Percentiles rank a stretch among this genome's conserved stretches.
These are phyloP conservation scores for Ascoidea asiatica DNA, from an alignment of 805 yeast species.

Conservation along the genomic window DNA sequence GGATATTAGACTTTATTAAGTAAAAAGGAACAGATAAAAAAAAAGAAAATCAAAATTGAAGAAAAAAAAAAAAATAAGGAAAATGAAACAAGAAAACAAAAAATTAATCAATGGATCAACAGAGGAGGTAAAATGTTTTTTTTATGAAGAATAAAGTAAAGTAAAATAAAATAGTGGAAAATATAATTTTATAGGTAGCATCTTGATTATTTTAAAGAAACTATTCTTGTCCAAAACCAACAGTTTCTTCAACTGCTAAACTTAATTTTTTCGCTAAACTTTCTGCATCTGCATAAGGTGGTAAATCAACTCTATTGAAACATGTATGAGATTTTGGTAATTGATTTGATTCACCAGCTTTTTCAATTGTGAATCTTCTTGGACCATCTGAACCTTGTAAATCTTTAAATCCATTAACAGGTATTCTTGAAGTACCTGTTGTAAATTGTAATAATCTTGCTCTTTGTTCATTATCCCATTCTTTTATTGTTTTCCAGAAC, in stretches of 20 bases:
- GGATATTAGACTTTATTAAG: background rate
- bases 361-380: constrained; percentile 95
- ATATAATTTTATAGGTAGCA: too few relatives aligned
- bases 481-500: constrained; percentile 93
- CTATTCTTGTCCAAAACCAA: constrained; percentile 96
- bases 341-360: constrained; percentile 89
- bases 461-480: constrained; percentile 94
- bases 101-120: too few relatives aligned
- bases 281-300: constrained; percentile 80
- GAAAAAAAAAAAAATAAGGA: background rate
- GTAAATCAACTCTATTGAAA: constrained; percentile 96
- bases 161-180: too few relatives aligned
- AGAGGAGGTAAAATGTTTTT: too few relatives aligned
- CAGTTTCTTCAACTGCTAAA: constrained; percentile 96
- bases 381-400: constrained; percentile 99
- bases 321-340: constrained; percentile 97
- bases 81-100: too few relatives aligned
- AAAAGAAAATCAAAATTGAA: background rate
- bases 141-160: too few relatives aligned
- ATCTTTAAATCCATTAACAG: constrained; percentile 98
- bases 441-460: constrained; percentile 94
- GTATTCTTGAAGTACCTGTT: constrained; percentile 97
- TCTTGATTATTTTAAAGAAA: too few relatives aligned
- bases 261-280: constrained; percentile 80
- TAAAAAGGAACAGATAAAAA: background rate